Percentiles rank a stretch among this genome's conserved stretches.
Conservation (phyloP, 2,329 filamentous ascomycete genomes). For the Cytospora piceicola region DNA sequence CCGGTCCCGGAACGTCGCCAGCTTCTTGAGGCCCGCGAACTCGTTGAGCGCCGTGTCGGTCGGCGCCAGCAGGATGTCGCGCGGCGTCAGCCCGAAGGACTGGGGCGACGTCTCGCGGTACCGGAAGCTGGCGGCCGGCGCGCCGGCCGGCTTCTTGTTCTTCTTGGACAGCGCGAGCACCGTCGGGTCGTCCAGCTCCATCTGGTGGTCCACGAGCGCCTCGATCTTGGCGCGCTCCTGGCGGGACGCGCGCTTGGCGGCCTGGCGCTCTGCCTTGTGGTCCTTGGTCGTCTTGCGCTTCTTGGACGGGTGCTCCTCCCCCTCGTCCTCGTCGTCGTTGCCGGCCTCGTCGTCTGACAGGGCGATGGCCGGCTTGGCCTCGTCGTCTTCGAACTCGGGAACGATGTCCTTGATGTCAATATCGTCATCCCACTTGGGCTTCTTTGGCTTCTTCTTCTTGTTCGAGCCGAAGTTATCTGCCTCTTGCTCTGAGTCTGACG, state of each 20-base stretch:
- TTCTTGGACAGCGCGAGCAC: constrained; percentile 56
- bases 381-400: constrained; percentile 78
- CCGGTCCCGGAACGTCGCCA: constrained; percentile 83
- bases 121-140: constrained; percentile 64
- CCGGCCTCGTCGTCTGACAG: constrained; percentile 57
- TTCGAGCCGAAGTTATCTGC: constrained; percentile 58
- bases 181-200: constrained; percentile 72
- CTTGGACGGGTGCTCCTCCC: constrained; percentile 52
- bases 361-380: constrained; percentile 54
- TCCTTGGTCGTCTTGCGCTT: constrained; percentile 65
- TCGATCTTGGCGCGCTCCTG: constrained; percentile 84
- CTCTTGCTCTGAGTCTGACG: constrained; percentile 63
- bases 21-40: constrained; percentile 92
- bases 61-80: constrained; percentile 87
- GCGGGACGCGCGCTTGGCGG: constrained; percentile 72
- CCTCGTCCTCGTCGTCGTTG: constrained; percentile 42
- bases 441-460: constrained; percentile 70
- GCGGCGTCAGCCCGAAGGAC: constrained; percentile 84
- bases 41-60: constrained; percentile 85
- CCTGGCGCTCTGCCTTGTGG: constrained; percentile 60
- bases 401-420: constrained; percentile 95
- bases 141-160: constrained; percentile 30
- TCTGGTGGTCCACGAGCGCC: constrained; percentile 78
- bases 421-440: constrained; percentile 93
- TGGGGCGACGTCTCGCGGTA: constrained; percentile 94